These are phyloP conservation scores for Kodamaea arcana DNA, from an alignment of 1,139 yeast species.

Conservation along the genomic window DNA sequence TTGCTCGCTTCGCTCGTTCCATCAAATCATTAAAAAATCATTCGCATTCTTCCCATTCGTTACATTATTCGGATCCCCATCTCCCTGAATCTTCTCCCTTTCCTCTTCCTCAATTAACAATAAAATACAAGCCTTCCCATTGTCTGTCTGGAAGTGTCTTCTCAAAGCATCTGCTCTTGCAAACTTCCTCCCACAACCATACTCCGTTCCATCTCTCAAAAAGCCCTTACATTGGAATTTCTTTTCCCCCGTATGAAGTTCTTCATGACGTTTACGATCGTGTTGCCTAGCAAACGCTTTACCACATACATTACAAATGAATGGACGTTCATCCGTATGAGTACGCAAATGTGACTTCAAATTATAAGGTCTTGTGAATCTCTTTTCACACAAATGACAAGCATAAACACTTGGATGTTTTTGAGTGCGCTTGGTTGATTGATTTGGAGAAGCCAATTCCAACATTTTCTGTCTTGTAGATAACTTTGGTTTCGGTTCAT, in stretches of 20 bases:
- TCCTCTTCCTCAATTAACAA: constrained; percentile 69
- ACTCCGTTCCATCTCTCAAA: constrained; percentile 57
- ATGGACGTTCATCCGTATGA: constrained; percentile 93
- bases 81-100: constrained; percentile 20
- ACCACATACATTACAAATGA: constrained; percentile 79
- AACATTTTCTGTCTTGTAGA: constrained; percentile 55
- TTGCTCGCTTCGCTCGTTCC: too few relatives aligned
- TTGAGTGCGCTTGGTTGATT: constrained; percentile 53
- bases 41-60: constrained; percentile 9
- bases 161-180: constrained; percentile 95
- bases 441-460: constrained; percentile 56
- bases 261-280: constrained; percentile 91
- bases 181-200: constrained; percentile 93
- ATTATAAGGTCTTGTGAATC: constrained; percentile 89
- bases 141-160: constrained; percentile 90
- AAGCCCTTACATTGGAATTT: constrained; percentile 79
- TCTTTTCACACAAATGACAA: constrained; percentile 80
- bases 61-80: constrained; percentile 8
- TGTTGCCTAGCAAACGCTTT: constrained; percentile 96
- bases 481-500: constrained; percentile 10
- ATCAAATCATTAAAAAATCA: constrained; percentile 10
- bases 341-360: constrained; percentile 87
- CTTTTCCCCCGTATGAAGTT: constrained; percentile 87
- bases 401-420: constrained; percentile 78
- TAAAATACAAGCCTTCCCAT: constrained; percentile 80